Evolutionary conservation across 208 protist genomes (phyloP).

Genomic region (Wallacemonas sp.): DNA sequence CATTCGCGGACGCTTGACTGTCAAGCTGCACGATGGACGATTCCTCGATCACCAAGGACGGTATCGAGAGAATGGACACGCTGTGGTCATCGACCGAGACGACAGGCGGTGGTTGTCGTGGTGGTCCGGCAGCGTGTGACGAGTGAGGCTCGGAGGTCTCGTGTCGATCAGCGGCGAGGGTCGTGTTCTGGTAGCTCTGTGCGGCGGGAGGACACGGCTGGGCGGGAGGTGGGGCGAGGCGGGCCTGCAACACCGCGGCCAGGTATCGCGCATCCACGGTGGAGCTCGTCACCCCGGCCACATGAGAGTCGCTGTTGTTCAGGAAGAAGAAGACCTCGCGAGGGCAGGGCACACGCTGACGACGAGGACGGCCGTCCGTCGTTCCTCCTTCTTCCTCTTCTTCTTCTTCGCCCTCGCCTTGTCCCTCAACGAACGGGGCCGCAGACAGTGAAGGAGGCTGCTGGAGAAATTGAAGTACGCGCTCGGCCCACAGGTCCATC

Average conservation of each 20-base stretch:
- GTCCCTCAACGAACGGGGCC: no score
- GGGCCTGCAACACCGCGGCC: slow-evolving; percentile 30
- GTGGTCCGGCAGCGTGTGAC: no score
- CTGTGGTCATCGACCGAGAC: neutral
- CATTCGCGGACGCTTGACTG: slow-evolving; percentile 1
- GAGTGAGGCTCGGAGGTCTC: neutral
- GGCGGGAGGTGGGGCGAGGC: neutral
- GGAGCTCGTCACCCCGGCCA: slow-evolving; percentile 68
- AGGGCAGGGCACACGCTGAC: slow-evolving; percentile 2
- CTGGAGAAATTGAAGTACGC: slow-evolving; percentile 45
- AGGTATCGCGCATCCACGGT: slow-evolving; percentile 75
- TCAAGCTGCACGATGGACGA: neutral
- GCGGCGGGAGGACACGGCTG: neutral
- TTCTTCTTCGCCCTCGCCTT: no score
- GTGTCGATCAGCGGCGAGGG: neutral
- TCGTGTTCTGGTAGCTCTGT: neutral
- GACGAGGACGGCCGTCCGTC: neutral
- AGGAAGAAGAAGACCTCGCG: slow-evolving; percentile 78
- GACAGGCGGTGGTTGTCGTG: neutral
- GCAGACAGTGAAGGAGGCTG: no score
- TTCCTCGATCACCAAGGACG: slow-evolving; percentile 4
- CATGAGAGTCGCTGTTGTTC: slow-evolving; percentile 83
- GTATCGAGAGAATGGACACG: neutral
- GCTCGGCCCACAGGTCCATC: slow-evolving; percentile 68
- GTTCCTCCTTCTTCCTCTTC: no score